Base-by-base conservation (phyloP, 1,284 basidiomycete genomes). In the Sutorius eximius region DNA sequence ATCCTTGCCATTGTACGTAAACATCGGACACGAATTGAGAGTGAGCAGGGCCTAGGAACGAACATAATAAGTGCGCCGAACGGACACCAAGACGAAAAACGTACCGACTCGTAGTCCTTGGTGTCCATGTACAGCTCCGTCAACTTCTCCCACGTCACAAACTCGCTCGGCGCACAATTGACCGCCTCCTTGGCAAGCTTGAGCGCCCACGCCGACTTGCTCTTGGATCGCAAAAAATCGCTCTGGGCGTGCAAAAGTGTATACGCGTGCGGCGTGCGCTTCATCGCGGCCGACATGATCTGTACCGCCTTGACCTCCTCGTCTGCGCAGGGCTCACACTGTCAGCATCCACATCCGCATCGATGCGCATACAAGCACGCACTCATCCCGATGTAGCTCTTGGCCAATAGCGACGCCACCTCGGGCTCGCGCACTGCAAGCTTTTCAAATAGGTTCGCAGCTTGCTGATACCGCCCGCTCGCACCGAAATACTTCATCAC, bases 11-110 rank as follows among this genome's bases (percentile, higher is more conserved):
- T 98, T 98, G 77, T 93, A 99, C 2, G 96, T 98, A 74, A 99
- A 99, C 96, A 99, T 99, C 1, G 96, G 96, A 75, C 97, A 99
- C 37, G 96, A 98, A 70, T 99, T 99, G 57, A 99, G 83, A 2
- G 96, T 98, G 38, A 98, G 80, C 13, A 99, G 77, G 0, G 96
- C 94, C 80, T 82, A 2, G 5, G 3, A 24, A 27, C 18, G 20
- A 9, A 9, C 1, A 3, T 13, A 10, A 13, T 10, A 43, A 45
- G 67, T 77, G 51, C 56, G 82, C 85, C 53, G 87, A 87, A 5
- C 24, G 2, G 5, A 3, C 27, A 29, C 18, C 20, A 9, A 9
- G 1, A 3, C 13, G 11, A 13, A 11, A 43, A 45, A 67, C 78
- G 50, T 56, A 82, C 85, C 53, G 87, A 87, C 66, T 97, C 92